A percentile compares a stretch with the other conserved stretches of the same genome.
Evolutionary conservation across 106 monocot species (phyloP).

Genomic region (Dendrobium nobile): DNA sequence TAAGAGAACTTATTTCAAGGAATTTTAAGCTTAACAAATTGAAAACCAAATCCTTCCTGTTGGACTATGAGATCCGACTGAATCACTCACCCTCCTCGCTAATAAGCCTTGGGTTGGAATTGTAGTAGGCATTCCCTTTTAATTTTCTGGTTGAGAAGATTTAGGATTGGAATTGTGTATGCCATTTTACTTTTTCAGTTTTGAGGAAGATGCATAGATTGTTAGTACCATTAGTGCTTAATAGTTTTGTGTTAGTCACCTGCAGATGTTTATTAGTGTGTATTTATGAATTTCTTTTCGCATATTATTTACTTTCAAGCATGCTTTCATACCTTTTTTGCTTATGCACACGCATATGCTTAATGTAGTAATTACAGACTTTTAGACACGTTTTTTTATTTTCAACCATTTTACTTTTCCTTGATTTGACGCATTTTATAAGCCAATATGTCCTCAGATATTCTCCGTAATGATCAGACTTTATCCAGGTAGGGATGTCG

Average conservation of each 20-base stretch:
- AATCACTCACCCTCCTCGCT: background rate
- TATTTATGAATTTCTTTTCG: background rate
- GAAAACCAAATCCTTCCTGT: no score
- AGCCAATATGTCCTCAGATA: no score
- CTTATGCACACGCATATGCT: no score
- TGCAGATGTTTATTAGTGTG: background rate
- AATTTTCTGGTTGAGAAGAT: background rate
- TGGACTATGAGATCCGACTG: background rate
- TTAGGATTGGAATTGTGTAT: background rate
- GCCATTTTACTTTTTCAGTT: background rate
- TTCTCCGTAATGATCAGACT: background rate
- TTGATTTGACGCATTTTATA: no score
- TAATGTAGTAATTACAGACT: no score
- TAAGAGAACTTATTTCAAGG: no score
- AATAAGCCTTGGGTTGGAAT: background rate
- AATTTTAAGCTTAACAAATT: no score
- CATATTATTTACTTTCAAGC: background rate
- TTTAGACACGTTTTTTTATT: no score
- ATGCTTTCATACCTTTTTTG: background rate
- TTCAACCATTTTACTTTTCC: no score
- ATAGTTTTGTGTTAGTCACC: background rate
- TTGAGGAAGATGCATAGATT: background rate
- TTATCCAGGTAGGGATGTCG: background rate
- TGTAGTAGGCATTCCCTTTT: background rate
- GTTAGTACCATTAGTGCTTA: background rate